These are phyloP conservation scores for Phytophthora melonis DNA, from an alignment of 352 stramenopile species.

Conservation along the genomic window DNA sequence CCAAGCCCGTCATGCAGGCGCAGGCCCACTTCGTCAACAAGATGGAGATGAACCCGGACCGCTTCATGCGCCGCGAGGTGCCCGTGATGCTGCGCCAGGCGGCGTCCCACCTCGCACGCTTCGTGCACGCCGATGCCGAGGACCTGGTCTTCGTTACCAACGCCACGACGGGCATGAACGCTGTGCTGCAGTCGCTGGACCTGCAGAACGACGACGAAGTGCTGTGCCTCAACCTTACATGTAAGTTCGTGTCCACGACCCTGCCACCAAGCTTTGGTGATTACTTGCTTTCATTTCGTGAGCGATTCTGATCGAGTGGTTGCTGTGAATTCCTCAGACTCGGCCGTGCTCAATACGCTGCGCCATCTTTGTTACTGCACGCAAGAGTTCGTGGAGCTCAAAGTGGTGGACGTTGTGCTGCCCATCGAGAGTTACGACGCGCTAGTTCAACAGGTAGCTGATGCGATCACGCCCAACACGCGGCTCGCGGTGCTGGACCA, in stretches of 20 bases:
- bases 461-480: constrained; percentile 86
- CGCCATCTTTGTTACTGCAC: constrained; percentile 88
- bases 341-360: constrained; percentile 84
- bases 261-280: not conserved
- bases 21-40: constrained; percentile 89
- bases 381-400: constrained; percentile 90
- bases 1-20: constrained; percentile 81
- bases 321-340: constrained; percentile 50
- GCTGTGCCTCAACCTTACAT: constrained; percentile 89
- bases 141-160: constrained; percentile 91
- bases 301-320: constrained; percentile 5
- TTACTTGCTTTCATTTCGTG: no score
- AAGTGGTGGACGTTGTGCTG: constrained; percentile 83
- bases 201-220: constrained; percentile 90
- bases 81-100: constrained; percentile 71
- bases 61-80: constrained; percentile 82
- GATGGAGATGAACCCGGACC: constrained; percentile 89
- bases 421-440: constrained; percentile 75
- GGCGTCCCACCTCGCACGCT: constrained; percentile 66
- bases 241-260: constrained; percentile 43
- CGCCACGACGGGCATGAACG: constrained; percentile 86
- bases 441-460: constrained; percentile 74
- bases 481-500: constrained; percentile 85
- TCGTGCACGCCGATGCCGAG: constrained; percentile 77
- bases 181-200: constrained; percentile 85